A percentile compares a stretch with the other conserved stretches of the same genome.
Conservation (phyloP, 805 yeast species). For the Blastobotrys americana region DNA sequence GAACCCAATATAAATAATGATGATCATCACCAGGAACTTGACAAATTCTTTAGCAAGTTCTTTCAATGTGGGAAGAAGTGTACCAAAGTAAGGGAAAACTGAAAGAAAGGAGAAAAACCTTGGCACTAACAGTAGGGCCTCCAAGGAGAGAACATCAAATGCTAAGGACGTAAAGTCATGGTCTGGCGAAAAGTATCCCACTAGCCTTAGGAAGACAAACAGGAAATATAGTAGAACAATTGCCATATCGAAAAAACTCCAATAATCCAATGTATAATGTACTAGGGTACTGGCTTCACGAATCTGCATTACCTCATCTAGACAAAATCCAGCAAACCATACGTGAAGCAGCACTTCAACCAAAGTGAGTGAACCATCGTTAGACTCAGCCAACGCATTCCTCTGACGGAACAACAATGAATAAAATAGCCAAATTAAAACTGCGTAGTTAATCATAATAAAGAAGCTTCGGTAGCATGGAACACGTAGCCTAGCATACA, state of each 20-base stretch:
- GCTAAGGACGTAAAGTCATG: constrained; percentile 19
- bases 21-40: constrained; percentile 25
- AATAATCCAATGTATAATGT: constrained; percentile 25
- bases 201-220: constrained; percentile 20
- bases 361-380: constrained; percentile 8
- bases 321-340: constrained; percentile 87
- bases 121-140: constrained; percentile 28
- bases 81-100: constrained; percentile 30
- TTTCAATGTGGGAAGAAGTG: constrained; percentile 29
- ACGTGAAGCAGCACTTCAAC: constrained; percentile 48
- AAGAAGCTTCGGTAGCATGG: constrained; percentile 27
- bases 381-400: constrained; percentile 4
- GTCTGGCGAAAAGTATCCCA: constrained; percentile 13
- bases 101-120: constrained; percentile 27
- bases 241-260: constrained; percentile 27
- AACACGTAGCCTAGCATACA: constrained; percentile 26
- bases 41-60: constrained; percentile 28
- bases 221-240: constrained; percentile 18
- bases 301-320: constrained; percentile 70
- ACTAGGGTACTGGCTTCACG: constrained; percentile 26
- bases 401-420: constrained; percentile 19
- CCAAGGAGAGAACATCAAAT: constrained; percentile 27
- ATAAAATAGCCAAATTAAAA: constrained; percentile 25
- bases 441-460: constrained; percentile 26
- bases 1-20: constrained; percentile 28